Percentiles rank a stretch among this genome's conserved stretches.
These are phyloP conservation scores for Phlebiopsis flavidoalba DNA, from an alignment of 768 basidiomycete species.

Conservation along the genomic window DNA sequence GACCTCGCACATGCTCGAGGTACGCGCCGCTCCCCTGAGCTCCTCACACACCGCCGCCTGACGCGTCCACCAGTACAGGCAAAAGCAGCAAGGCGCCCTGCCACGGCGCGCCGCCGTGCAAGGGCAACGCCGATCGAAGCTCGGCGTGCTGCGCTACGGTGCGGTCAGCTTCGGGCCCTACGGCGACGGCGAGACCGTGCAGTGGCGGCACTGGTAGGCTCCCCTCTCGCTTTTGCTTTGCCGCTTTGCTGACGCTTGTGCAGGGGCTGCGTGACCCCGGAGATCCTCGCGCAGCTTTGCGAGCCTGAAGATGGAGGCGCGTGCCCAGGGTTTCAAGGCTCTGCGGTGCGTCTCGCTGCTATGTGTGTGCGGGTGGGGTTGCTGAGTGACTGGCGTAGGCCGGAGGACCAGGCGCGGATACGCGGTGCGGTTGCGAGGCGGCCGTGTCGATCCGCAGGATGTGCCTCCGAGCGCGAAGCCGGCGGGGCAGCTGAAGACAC, in stretches of 20 bases:
- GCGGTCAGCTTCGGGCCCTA: slow-evolving; percentile 36
- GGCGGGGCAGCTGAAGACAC: slow-evolving; percentile 13
- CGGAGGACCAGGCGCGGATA: slow-evolving; percentile 60
- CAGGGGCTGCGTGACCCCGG: slow-evolving; percentile 70
- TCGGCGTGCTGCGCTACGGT: slow-evolving; percentile 65
- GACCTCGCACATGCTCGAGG: slow-evolving; percentile 24
- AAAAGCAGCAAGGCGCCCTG: slow-evolving; percentile 67
- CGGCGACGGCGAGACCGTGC: slow-evolving; percentile 60
- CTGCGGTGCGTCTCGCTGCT: slow-evolving; percentile 39
- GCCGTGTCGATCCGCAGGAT: slow-evolving; percentile 52
- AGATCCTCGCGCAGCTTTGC: slow-evolving; percentile 50
- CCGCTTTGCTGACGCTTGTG: background rate
- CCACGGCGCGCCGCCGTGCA: slow-evolving; percentile 58
- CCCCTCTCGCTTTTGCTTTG: background rate
- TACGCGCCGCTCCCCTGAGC: background rate
- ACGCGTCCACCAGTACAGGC: slow-evolving; percentile 51
- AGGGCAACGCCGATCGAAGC: slow-evolving; percentile 44
- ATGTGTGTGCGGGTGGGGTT: background rate
- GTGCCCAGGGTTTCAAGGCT: slow-evolving; percentile 46
- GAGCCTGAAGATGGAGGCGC: slow-evolving; percentile 30
- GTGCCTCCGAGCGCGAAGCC: slow-evolving; percentile 41
- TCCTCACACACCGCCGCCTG: background rate
- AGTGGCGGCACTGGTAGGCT: slow-evolving; percentile 74
- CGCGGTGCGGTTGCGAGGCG: slow-evolving; percentile 49
- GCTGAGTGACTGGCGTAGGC: slow-evolving; percentile 29